Evolutionary conservation across 345 rosid genomes (phyloP).

Genomic region (Dovyalis caffra): DNA sequence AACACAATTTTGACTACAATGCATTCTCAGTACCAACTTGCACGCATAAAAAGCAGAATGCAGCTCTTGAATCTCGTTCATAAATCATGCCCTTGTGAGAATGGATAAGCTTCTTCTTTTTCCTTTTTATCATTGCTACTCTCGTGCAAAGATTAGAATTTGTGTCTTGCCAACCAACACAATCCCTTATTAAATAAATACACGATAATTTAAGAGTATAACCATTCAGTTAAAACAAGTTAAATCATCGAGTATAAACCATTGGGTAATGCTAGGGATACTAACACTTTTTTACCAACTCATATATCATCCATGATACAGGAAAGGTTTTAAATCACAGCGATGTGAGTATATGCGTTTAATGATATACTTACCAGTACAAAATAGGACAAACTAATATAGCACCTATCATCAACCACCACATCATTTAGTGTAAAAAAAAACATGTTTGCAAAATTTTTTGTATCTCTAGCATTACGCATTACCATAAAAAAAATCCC

Average conservation of each 20-base stretch:
- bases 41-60: neutral
- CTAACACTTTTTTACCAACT: neutral
- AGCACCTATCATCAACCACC: neutral
- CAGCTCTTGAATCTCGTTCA: neutral
- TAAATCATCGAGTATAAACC: neutral
- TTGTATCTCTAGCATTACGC: neutral
- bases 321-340: neutral
- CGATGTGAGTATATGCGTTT: neutral
- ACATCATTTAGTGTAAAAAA: neutral
- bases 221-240: neutral
- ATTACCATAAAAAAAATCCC: neutral
- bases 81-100: neutral
- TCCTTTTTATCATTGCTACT: neutral
- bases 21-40: neutral
- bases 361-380: neutral
- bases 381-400: neutral
- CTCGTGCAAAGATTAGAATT: neutral
- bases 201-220: neutral
- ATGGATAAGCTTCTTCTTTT: neutral
- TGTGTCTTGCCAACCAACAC: neutral
- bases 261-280: neutral
- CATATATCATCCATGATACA: neutral
- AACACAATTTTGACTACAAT: neutral
- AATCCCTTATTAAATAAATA: neutral
- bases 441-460: neutral